These are phyloP conservation scores for Amanita brunnescens DNA, from an alignment of 768 basidiomycete genomes.

Conservation along the genomic window DNA sequence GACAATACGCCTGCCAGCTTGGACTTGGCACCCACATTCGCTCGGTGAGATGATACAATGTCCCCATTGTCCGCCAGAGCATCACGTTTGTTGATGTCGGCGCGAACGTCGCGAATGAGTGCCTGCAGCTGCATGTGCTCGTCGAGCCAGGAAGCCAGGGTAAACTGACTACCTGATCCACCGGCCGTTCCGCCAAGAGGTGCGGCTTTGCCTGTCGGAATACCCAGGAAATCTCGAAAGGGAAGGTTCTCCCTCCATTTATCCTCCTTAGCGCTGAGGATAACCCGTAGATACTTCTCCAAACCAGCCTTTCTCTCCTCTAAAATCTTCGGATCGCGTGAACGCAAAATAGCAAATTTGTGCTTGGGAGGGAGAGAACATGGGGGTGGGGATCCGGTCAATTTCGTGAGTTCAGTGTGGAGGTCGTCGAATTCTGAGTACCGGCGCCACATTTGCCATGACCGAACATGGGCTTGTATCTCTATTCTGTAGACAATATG, in stretches of 20 bases:
- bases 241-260: slow-evolving; percentile 73
- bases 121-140: slow-evolving; percentile 77
- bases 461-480: slow-evolving; percentile 80
- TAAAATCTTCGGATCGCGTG: slow-evolving; percentile 51
- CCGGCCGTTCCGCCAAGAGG: slow-evolving; percentile 23
- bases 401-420: slow-evolving; percentile 69
- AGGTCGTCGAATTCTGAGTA: slow-evolving; percentile 94
- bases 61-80: slow-evolving; percentile 72
- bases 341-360: slow-evolving; percentile 56
- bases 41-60: slow-evolving; percentile 61
- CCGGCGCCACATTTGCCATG: slow-evolving; percentile 91
- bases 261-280: slow-evolving; percentile 73
- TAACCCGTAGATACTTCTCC: slow-evolving; percentile 80
- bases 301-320: slow-evolving; percentile 73
- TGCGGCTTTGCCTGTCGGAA: slow-evolving; percentile 49
- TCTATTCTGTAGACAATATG: slow-evolving; percentile 79
- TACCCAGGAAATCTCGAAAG: slow-evolving; percentile 82
- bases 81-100: slow-evolving; percentile 83
- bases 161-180: slow-evolving; percentile 43
- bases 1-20: slow-evolving; percentile 70
- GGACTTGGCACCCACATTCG: slow-evolving; percentile 81
- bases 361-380: slow-evolving; percentile 80
- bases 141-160: slow-evolving; percentile 79
- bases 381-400: slow-evolving; percentile 77
- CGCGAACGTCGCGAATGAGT: slow-evolving; percentile 72